Evolutionary conservation across 495 filamentous ascomycete genomes (phyloP), one percentile per base, ranked within the genome.

Genomic region (Echria macrotheca): DNA sequence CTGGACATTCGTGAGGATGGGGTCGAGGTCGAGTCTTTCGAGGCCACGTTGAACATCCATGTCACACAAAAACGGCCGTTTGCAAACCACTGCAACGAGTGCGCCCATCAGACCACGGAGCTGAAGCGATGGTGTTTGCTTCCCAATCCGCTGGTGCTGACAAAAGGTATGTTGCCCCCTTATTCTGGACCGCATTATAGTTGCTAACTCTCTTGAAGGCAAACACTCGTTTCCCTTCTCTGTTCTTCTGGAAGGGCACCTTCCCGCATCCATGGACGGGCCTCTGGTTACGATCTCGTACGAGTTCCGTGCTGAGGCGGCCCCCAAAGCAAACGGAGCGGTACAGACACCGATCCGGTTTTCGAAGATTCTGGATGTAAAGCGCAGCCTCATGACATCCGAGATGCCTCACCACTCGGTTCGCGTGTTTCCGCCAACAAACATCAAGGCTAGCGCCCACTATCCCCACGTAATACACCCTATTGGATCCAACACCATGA

Each of bases 341-440:
- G 46, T 67, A 6, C 47, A 54, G 22, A 11, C 60, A 3, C 50
- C 57, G 4, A 77, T 91, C 57, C 83, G 70, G 51, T 71, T 86
- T 56, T 70, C 80, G 18, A 79, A 81, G 48, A 70, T 74, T 3
- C 68, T 95, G 39, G 73, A 82, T 35, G 73, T 95, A 53, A 79
- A 82, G 64, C 89, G 93, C 39, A 84, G 90, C 15, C 75, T 96
- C 17, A 61, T 69, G 26, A 63, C 69, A 4, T 59, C 72, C 45
- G 74, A 76, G 26, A 63, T 74, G 3, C 89, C 90, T 2, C 82
- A 85, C 47, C 82, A 86, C 61, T 90, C 86, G 14, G 79, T 94
- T 40, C 90, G 93, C 56, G 84, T 97, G 52, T 99, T 99, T 69
- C 93, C 93, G 26, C 93, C 93, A 0, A 99, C 93, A 48, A 91